Conservation (phyloP, 2,329 filamentous ascomycete genomes). For the Penicillium sp. region DNA sequence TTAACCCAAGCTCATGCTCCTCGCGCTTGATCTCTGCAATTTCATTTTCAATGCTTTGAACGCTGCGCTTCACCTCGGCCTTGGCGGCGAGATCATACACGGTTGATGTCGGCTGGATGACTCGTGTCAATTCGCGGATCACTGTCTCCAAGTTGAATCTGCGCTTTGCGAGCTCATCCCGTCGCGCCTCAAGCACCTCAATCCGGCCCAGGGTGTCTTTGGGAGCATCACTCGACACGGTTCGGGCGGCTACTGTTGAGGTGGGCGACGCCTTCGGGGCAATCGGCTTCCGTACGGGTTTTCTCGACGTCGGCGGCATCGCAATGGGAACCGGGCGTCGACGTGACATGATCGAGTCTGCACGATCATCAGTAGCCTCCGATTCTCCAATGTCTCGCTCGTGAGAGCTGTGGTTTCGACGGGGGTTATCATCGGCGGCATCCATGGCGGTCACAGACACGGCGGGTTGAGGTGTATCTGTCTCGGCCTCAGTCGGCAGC, state of each 20-base stretch:
- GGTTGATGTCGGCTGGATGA: slow-evolving; percentile 65
- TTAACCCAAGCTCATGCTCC: slow-evolving; percentile 72
- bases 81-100: slow-evolving; percentile 59
- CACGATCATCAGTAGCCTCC: slow-evolving; percentile 27
- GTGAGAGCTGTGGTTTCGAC: slow-evolving; percentile 33
- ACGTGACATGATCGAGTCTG: slow-evolving; percentile 38
- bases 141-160: slow-evolving; percentile 65
- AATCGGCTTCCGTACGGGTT: slow-evolving; percentile 38
- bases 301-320: slow-evolving; percentile 27
- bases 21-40: slow-evolving; percentile 67
- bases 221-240: slow-evolving; percentile 52
- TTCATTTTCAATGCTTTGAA: slow-evolving; percentile 60
- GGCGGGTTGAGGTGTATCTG: slow-evolving; percentile 53
- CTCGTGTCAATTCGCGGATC: slow-evolving; percentile 70
- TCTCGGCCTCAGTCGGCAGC: slow-evolving; percentile 47
- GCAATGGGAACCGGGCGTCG: slow-evolving; percentile 34
- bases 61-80: slow-evolving; percentile 55
- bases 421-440: slow-evolving; percentile 36
- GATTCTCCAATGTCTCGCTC: slow-evolving; percentile 27
- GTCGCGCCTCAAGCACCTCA: slow-evolving; percentile 58
- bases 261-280: slow-evolving; percentile 30
- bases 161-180: slow-evolving; percentile 60
- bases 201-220: slow-evolving; percentile 56
- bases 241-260: slow-evolving; percentile 45
- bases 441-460: slow-evolving; percentile 55